These are phyloP conservation scores for Paraconiothyrium sp. DNA, from an alignment of 2,329 filamentous ascomycete species.

Conservation along the genomic window DNA sequence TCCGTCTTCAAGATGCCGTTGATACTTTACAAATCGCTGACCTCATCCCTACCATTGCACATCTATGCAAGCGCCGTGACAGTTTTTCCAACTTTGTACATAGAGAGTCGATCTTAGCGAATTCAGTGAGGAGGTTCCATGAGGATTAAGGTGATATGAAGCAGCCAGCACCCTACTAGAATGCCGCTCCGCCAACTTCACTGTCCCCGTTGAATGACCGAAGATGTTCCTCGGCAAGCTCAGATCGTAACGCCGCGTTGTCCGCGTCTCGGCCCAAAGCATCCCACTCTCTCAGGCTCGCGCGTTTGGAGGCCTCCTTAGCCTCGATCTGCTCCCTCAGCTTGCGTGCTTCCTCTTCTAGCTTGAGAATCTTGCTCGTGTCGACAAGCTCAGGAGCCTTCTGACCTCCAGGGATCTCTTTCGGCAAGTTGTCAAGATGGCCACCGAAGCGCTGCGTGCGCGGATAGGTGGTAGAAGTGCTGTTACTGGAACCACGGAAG, in stretches of 20 bases:
- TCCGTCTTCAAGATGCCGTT: conserved; percentile 17
- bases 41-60: background rate
- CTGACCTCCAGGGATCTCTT: conserved; percentile 56
- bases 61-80: background rate
- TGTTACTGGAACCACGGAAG: conserved; percentile 55
- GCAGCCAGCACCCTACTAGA: conserved; percentile 29
- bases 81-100: conserved; percentile 15
- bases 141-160: background rate
- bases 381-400: conserved; percentile 55
- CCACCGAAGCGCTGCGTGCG: conserved; percentile 58
- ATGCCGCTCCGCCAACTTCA: conserved; percentile 49
- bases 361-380: conserved; percentile 53
- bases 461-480: conserved; percentile 56
- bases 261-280: conserved; percentile 55
- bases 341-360: conserved; percentile 59
- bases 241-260: conserved; percentile 55
- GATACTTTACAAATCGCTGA: conserved; percentile 21
- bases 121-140: background rate
- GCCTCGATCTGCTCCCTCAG: conserved; percentile 57
- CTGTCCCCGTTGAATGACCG: conserved; percentile 52
- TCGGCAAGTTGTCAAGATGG: conserved; percentile 55
- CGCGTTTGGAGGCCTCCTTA: conserved; percentile 56
- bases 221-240: conserved; percentile 59
- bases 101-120: background rate
- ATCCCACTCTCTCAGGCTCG: conserved; percentile 58